These are phyloP conservation scores for Klebsormidium nitens DNA, from an alignment of 139 green algal genomes.

Conservation along the genomic window DNA sequence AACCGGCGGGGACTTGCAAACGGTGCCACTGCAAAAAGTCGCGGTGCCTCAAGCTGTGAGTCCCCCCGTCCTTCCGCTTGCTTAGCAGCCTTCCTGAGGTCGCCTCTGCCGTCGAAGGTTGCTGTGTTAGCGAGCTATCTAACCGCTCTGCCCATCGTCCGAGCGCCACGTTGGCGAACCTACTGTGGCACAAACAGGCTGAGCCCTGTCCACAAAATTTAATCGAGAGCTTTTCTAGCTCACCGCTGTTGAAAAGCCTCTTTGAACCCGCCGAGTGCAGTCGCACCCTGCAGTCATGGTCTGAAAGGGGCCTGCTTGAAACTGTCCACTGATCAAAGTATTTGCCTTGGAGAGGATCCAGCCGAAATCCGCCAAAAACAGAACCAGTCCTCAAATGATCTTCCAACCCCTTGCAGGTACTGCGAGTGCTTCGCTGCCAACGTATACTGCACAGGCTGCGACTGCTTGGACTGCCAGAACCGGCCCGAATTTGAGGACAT, in stretches of 20 bases:
- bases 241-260: too few relatives aligned
- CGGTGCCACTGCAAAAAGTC: constrained; percentile 53
- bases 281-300: too few relatives aligned
- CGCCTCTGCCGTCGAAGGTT: too few relatives aligned
- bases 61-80: neutral
- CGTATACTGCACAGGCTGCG: constrained; percentile 62
- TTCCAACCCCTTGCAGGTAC: constrained; percentile 42
- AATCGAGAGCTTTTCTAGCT: neutral
- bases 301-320: too few relatives aligned
- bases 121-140: too few relatives aligned
- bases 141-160: neutral
- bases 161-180: neutral
- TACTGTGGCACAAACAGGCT: neutral
- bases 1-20: too few relatives aligned
- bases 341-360: too few relatives aligned
- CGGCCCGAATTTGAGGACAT: constrained; percentile 42
- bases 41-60: constrained; percentile 52
- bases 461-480: constrained; percentile 65
- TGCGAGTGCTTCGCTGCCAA: constrained; percentile 62
- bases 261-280: too few relatives aligned
- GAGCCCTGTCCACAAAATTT: neutral
- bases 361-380: too few relatives aligned
- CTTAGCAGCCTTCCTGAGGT: neutral
- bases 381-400: too few relatives aligned
- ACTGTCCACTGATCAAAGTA: too few relatives aligned